These are phyloP conservation scores for Nitzschia putrida DNA, from an alignment of 108 stramenopile genomes.

Conservation along the genomic window DNA sequence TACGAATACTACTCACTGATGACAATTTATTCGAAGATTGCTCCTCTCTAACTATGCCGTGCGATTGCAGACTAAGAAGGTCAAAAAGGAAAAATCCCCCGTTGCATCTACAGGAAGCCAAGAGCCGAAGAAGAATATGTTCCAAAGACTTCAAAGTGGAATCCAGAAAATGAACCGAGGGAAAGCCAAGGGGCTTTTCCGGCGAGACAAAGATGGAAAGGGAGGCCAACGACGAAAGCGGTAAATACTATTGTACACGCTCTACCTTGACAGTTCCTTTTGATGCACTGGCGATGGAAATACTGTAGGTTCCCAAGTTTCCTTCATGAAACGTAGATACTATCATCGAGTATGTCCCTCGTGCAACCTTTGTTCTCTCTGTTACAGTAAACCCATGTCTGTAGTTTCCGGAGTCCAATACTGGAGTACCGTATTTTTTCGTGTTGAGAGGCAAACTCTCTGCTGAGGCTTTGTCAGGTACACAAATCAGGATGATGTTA, in stretches of 20 bases:
- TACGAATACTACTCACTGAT: neutral
- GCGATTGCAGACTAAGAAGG: neutral
- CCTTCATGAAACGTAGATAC: constrained; percentile 51
- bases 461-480: constrained; percentile 15
- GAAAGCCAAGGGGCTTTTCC: constrained; percentile 48
- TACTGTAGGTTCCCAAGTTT: constrained; percentile 34
- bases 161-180: constrained; percentile 55
- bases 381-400: constrained; percentile 66
- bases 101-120: neutral
- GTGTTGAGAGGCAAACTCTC: neutral
- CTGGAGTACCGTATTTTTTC: constrained; percentile 31
- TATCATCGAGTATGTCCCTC: constrained; percentile 60
- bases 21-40: too few species aligned
- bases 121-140: constrained; percentile 47
- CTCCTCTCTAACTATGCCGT: too few species aligned
- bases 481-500: constrained; percentile 54
- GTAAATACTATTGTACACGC: neutral
- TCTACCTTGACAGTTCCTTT: constrained; percentile 3
- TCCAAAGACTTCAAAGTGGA: constrained; percentile 63
- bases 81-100: neutral
- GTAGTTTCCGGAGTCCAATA: constrained; percentile 67
- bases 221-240: neutral
- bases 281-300: constrained; percentile 16
- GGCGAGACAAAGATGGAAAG: constrained; percentile 22
- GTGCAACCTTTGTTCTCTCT: constrained; percentile 32